Evolutionary conservation across 495 filamentous ascomycete genomes (phyloP), one percentile per base, ranked within the genome.

Genomic region (Sabuloglossum arenarium): DNA sequence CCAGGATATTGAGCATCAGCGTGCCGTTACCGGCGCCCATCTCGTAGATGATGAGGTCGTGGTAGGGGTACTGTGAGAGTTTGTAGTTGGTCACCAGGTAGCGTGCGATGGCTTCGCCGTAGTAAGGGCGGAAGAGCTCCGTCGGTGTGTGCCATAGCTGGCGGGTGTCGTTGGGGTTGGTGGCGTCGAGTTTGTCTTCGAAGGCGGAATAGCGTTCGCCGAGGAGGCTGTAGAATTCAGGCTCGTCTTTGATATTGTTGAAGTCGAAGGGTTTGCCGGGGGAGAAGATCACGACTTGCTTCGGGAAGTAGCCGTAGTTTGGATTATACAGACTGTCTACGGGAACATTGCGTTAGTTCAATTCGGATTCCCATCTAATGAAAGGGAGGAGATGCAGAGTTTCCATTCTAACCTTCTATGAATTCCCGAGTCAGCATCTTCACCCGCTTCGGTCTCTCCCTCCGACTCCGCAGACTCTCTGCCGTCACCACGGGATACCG

Each of bases 61-160:
- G 81, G 73, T 95, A 94, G 6, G 91, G 93, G 68, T 89, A 96
- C 24, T 87, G 78, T 27, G 84, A 85, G 63, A 95, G 77, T 66
- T 90, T 86, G 76, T 99, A 99, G 71, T 99, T 95, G 55, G 85
- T 80, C 54, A 97, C 77, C 6, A 99, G 78, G 64, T 97, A 97
- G 28, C 88, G 81, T 2, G 90, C 88, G 61, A 99, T 88, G 3
- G 93, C 85, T 71, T 97, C 89, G 57, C 91, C 93, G 66, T 99
- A 99, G 68, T 91, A 91, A 1, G 91, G 91, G 54, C 85, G 78
- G 69, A 99, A 99, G 0, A 99, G 77, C 69, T 99, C 91, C 0
- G 91, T 99, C 0, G 91, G 91, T 2, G 91, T 99, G 67, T 97
- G 94, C 91, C 91, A 99, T 34, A 99, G 73, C 71, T 99, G 91